Percentiles rank a stretch among this genome's conserved stretches.
phyloP scores from a whole-genome alignment of 176 grass and related monocot species.

The Juncus inflexus region DNA sequence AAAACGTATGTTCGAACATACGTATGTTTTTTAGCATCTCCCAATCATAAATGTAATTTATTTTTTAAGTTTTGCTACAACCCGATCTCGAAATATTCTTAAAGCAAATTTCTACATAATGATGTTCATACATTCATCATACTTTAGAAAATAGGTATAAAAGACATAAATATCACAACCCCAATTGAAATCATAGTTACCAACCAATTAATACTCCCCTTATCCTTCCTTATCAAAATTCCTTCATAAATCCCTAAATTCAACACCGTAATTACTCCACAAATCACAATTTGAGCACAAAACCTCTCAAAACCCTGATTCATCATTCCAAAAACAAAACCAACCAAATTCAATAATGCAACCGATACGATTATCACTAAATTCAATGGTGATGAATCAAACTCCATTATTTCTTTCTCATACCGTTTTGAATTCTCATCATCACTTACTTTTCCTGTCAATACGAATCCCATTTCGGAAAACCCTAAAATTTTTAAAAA shows the following conservation, averaged over 20 bases:
- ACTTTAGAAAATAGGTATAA: neutral
- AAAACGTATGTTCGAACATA: no score
- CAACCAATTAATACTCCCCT: conserved; percentile 45
- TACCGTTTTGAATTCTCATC: conserved; percentile 51
- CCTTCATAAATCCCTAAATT: conserved; percentile 69
- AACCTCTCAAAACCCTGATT: conserved; percentile 18
- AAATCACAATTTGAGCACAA: conserved; percentile 43
- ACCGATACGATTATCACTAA: conserved; percentile 50
- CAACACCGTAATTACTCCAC: conserved; percentile 36
- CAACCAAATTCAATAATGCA: conserved; percentile 49
- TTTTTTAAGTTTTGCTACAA: no score
- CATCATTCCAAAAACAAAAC: conserved; percentile 8
- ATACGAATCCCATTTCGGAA: conserved; percentile 32
- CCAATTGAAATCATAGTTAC: conserved; percentile 42
- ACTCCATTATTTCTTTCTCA: conserved; percentile 70
- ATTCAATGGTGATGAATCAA: conserved; percentile 42
- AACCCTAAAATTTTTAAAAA: conserved; percentile 36
- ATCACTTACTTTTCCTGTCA: conserved; percentile 41
- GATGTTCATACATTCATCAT: no score
- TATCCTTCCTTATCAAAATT: conserved; percentile 62
- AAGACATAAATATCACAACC: conserved; percentile 27
- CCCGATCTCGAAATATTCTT: no score
- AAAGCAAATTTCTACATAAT: no score
- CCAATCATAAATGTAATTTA: no score
- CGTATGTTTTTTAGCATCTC: no score